Conservation (phyloP, 768 basidiomycete species). For the Mrakia gelida region DNA sequence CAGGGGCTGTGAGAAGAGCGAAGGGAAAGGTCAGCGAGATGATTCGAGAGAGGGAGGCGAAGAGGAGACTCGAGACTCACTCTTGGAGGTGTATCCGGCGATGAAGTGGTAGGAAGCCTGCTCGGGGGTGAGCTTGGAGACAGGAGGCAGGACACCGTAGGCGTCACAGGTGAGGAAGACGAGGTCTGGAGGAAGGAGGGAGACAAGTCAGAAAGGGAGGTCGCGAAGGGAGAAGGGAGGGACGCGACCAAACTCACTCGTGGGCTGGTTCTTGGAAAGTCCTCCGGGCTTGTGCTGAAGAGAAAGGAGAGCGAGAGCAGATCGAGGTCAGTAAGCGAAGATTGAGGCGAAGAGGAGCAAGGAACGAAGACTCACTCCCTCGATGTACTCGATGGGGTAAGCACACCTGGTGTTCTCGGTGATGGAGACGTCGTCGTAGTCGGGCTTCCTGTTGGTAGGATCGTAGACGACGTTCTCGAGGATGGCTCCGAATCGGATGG, state of each 20-base stretch:
- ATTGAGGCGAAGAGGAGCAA: neutral
- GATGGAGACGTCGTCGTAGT: constrained; percentile 94
- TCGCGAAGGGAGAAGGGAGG: neutral
- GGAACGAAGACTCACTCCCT: constrained; percentile 12
- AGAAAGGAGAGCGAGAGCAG: neutral
- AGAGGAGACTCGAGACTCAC: neutral
- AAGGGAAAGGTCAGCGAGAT: neutral
- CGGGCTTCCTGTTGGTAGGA: constrained; percentile 70
- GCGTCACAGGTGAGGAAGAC: constrained; percentile 88
- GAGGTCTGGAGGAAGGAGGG: constrained; percentile 35
- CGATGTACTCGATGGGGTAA: constrained; percentile 96
- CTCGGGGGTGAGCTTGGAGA: constrained; percentile 82
- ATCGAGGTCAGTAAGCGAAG: neutral
- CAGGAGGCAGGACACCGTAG: constrained; percentile 94
- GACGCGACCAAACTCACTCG: constrained; percentile 6
- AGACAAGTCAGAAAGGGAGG: neutral
- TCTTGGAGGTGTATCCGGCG: constrained; percentile 87
- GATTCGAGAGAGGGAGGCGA: neutral
- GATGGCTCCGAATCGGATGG: constrained; percentile 91
- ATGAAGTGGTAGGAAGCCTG: constrained; percentile 98
- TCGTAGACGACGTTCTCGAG: constrained; percentile 99
- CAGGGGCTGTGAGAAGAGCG: constrained; percentile 54
- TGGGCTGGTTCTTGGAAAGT: constrained; percentile 29
- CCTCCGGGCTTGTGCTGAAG: constrained; percentile 23
- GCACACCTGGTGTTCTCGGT: constrained; percentile 99